phyloP scores from a whole-genome alignment of 371 early-diverging fungal genomes.

The Polyrhizophydium stewartii region DNA sequence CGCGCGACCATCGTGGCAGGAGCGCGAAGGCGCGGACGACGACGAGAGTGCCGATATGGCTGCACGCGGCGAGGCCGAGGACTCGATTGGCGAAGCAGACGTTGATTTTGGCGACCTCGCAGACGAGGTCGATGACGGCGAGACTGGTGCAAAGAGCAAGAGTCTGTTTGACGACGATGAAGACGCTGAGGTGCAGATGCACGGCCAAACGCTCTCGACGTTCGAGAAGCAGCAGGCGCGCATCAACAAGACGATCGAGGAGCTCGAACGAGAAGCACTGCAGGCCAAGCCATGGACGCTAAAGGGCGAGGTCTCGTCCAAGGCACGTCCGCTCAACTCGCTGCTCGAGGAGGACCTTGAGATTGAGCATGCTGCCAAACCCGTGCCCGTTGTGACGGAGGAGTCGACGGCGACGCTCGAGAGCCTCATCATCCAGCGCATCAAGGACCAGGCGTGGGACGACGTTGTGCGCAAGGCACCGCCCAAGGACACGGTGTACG shows the following conservation, averaged over 20 bases:
- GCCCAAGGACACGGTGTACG: constrained; percentile 62
- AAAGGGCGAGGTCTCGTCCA: constrained; percentile 75
- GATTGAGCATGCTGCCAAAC: constrained; percentile 84
- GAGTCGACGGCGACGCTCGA: constrained; percentile 85
- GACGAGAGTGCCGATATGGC: constrained; percentile 12
- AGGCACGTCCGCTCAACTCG: constrained; percentile 85
- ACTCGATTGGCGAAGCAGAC: too few relatives aligned
- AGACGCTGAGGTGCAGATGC: constrained; percentile 11
- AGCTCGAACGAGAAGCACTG: constrained; percentile 83
- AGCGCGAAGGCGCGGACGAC: constrained; percentile 11
- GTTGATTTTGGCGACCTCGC: too few relatives aligned
- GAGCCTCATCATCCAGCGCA: constrained; percentile 89
- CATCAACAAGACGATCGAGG: constrained; percentile 64
- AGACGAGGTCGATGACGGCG: constrained; percentile 15
- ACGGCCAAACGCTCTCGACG: constrained; percentile 51
- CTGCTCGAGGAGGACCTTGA: constrained; percentile 91
- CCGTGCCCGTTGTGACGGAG: constrained; percentile 92
- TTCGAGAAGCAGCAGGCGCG: constrained; percentile 72
- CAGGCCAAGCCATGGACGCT: constrained; percentile 83
- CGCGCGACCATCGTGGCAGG: constrained; percentile 5
- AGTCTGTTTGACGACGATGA: constrained; percentile 14
- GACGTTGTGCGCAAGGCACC: constrained; percentile 87
- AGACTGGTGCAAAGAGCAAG: constrained; percentile 8
- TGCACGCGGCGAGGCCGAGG: constrained; percentile 7
- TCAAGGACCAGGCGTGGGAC: constrained; percentile 77